These are phyloP conservation scores for Phaeosphaeriaceae sp. DNA, from an alignment of 2,329 filamentous ascomycete genomes.

Conservation along the genomic window DNA sequence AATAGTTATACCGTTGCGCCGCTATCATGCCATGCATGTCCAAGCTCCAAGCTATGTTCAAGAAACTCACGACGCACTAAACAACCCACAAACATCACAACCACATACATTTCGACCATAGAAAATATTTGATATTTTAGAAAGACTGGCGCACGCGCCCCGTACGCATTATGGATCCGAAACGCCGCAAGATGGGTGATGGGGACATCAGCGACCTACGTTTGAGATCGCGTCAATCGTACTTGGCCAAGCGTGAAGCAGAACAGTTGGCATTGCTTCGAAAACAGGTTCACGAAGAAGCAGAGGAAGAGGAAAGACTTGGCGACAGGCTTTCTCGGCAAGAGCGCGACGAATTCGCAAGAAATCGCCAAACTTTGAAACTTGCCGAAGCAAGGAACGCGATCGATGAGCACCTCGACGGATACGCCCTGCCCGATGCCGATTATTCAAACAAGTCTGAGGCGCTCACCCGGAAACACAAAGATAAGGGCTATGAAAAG, in stretches of 20 bases:
- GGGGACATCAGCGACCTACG: slow-evolving; percentile 72
- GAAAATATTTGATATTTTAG: too few species aligned
- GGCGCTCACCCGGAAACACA: slow-evolving; percentile 84
- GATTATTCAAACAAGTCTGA: slow-evolving; percentile 96
- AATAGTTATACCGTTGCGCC: too few species aligned
- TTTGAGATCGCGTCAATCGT: slow-evolving; percentile 85
- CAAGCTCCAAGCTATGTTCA: too few species aligned
- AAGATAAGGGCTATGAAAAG: slow-evolving; percentile 85
- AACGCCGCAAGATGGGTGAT: slow-evolving; percentile 35
- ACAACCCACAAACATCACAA: too few species aligned
- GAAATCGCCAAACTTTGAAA: slow-evolving; percentile 78
- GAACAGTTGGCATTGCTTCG: slow-evolving; percentile 86
- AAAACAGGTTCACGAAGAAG: slow-evolving; percentile 89
- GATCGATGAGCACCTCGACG: slow-evolving; percentile 91
- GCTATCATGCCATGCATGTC: too few species aligned
- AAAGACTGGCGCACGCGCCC: too few species aligned
- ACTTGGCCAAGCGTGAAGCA: slow-evolving; percentile 88
- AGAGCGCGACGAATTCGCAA: slow-evolving; percentile 87
- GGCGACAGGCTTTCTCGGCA: slow-evolving; percentile 76
- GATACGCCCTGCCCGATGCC: slow-evolving; percentile 84
- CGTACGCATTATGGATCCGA: slow-evolving; percentile 30
- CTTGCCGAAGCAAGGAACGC: slow-evolving; percentile 82
- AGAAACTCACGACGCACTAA: too few species aligned
- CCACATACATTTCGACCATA: too few species aligned
- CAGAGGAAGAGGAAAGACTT: slow-evolving; percentile 70